Percentiles rank a stretch among this genome's conserved stretches.
Conservation (phyloP, 2,329 filamentous ascomycete species). For the Cladophialophora bantiana region DNA sequence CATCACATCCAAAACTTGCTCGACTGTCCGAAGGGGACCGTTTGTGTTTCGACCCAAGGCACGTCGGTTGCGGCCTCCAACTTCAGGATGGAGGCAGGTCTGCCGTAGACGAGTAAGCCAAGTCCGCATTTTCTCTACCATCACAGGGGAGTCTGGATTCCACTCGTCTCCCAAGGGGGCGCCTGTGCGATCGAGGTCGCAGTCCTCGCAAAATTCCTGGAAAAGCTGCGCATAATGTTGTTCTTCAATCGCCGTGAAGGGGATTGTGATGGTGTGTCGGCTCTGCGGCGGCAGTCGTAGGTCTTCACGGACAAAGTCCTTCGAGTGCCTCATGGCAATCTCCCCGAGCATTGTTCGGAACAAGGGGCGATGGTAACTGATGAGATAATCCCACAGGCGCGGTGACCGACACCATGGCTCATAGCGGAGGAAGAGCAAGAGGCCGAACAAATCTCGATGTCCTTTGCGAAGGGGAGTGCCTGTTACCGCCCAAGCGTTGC, state of each 20-base stretch:
- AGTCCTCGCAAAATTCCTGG: constrained; percentile 74
- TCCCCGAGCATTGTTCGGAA: constrained; percentile 74
- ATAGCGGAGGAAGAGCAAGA: constrained; percentile 80
- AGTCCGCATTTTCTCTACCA: constrained; percentile 74
- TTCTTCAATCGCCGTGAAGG: constrained; percentile 89
- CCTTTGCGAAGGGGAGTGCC: constrained; percentile 87
- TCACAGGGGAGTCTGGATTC: constrained; percentile 64
- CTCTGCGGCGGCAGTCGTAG: constrained; percentile 81
- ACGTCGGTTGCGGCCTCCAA: constrained; percentile 71
- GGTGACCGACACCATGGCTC: constrained; percentile 74
- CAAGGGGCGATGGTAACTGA: constrained; percentile 64
- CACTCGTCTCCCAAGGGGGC: constrained; percentile 67
- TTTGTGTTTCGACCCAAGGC: constrained; percentile 69
- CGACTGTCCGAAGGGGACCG: constrained; percentile 77
- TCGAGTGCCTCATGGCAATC: constrained; percentile 84
- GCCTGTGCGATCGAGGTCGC: constrained; percentile 70
- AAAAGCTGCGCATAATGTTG: constrained; percentile 84
- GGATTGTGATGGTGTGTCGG: constrained; percentile 84
- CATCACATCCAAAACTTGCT: constrained; percentile 89
- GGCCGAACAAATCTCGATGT: constrained; percentile 77
- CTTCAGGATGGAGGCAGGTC: constrained; percentile 83
- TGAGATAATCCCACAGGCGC: constrained; percentile 72
- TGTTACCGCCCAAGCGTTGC: constrained; percentile 90
- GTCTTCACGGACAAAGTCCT: constrained; percentile 79
- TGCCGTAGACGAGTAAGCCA: constrained; percentile 82